phyloP scores from a whole-genome alignment of 352 stramenopile species.

The Globisporangium orthogonon region DNA sequence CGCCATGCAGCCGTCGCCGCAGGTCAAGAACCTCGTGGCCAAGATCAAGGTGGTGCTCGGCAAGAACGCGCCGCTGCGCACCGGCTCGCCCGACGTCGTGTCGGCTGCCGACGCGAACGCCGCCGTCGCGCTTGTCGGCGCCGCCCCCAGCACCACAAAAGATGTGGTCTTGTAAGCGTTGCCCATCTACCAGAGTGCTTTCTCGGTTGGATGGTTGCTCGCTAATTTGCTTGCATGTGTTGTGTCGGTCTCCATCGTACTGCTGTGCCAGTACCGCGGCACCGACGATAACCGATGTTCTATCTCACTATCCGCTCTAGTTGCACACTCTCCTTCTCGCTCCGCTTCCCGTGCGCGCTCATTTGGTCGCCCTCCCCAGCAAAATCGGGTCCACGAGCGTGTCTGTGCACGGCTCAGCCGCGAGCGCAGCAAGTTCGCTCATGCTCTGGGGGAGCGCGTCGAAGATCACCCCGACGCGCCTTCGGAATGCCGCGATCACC shows the following conservation, averaged over 20 bases:
- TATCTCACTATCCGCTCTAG: neutral
- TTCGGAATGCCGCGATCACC: slow-evolving; percentile 61
- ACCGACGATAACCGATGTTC: neutral
- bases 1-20: neutral
- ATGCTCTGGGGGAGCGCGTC: slow-evolving; percentile 52
- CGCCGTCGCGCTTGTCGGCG: neutral
- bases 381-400: slow-evolving; percentile 23
- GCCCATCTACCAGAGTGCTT: too few relatives aligned
- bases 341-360: neutral
- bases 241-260: neutral
- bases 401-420: slow-evolving; percentile 60
- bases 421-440: slow-evolving; percentile 53
- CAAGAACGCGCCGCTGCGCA: neutral
- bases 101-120: neutral
- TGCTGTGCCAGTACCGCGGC: neutral
- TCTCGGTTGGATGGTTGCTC: too few relatives aligned
- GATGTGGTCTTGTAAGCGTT: slow-evolving; percentile 2
- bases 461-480: slow-evolving; percentile 68
- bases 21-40: slow-evolving; percentile 8
- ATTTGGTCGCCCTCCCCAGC: slow-evolving; percentile 9
- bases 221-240: neutral
- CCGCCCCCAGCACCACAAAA: neutral
- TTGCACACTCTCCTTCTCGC: neutral
- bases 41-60: slow-evolving; percentile 2
- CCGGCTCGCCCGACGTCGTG: neutral